phyloP scores from a whole-genome alignment of 2,329 filamentous ascomycete species.

The Corinectria fuckeliana region DNA sequence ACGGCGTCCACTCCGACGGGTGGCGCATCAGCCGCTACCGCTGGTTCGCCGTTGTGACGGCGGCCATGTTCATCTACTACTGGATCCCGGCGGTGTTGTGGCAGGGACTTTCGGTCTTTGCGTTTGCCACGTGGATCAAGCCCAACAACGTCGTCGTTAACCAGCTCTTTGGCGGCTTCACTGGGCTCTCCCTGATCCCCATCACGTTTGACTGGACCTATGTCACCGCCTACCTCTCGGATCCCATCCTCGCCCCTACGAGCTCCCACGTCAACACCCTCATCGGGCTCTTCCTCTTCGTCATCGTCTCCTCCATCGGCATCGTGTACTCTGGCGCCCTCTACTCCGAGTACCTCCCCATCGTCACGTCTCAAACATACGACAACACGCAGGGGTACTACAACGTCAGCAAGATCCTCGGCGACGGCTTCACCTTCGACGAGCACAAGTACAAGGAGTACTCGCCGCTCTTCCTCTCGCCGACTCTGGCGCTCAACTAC shows the following conservation, averaged over 20 bases:
- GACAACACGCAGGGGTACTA: constrained; percentile 62
- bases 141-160: constrained; percentile 61
- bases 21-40: constrained; percentile 54
- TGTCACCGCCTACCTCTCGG: constrained; percentile 50
- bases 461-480: constrained; percentile 59
- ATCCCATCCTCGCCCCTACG: constrained; percentile 49
- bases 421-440: constrained; percentile 54
- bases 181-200: constrained; percentile 59
- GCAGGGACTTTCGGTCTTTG: constrained; percentile 59
- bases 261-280: constrained; percentile 55
- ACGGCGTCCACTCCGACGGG: constrained; percentile 49
- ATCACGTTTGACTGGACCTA: constrained; percentile 57
- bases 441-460: constrained; percentile 57
- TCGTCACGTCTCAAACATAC: constrained; percentile 59
- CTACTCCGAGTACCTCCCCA: constrained; percentile 60
- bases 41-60: constrained; percentile 52
- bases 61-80: constrained; percentile 56
- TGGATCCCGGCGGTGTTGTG: constrained; percentile 60
- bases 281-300: constrained; percentile 50
- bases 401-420: constrained; percentile 58
- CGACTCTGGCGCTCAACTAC: constrained; percentile 52
- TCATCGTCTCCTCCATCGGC: constrained; percentile 53
- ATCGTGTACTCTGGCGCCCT: constrained; percentile 53
- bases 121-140: constrained; percentile 61
- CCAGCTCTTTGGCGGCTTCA: constrained; percentile 61